Evolutionary conservation across 2,329 filamentous ascomycete species (phyloP), one percentile per base, ranked within the genome.

Genomic region (Curvularia lunata): DNA sequence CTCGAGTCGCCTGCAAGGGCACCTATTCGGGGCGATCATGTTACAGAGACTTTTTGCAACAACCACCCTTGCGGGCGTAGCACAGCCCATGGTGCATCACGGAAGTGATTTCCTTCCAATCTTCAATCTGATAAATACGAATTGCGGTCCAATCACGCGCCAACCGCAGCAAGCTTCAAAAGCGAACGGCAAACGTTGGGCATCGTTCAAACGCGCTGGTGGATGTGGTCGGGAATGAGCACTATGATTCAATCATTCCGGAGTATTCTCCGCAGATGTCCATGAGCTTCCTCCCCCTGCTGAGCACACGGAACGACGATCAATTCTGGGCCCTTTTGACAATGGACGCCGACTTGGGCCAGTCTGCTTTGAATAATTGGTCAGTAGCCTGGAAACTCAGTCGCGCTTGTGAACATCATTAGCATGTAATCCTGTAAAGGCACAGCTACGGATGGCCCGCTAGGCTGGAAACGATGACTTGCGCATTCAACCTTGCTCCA

Each of bases 121-220:
- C 45, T 34, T 28, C 28, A 18, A 48, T 48, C 28, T 34, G 45
- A 48, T 48, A 48, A 34, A 32, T 21, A 32, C 13, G 45, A 21
- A 9, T 7, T 16, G 18, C 12, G 28, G 28, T 18, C 12, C 19
- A 23, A 28, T 18, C 16, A 32, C 28, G 40, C 28, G 30, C 45
- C 18, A 34, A 48, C 28, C 28, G 28, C 45, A 48, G 28, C 45
- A 42, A 25, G 6, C 28, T 30, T 30, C 9, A 28, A 13, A 21
- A 18, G 5, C 16, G 43, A 47, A 47, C 43, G 43, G 54, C 42
- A 34, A 21, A 45, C 27, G 48, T 56, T 56, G 48, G 54, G 48
- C 54, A 32, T 42, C 48, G 37, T 47, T 27, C 25, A 8, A 9
- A 32, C 34, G 32, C 19, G 18, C 19, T 34, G 42, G 42, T 40